Evolutionary conservation across 2,329 filamentous ascomycete species (phyloP).

Genomic region (Colletotrichum musae): DNA sequence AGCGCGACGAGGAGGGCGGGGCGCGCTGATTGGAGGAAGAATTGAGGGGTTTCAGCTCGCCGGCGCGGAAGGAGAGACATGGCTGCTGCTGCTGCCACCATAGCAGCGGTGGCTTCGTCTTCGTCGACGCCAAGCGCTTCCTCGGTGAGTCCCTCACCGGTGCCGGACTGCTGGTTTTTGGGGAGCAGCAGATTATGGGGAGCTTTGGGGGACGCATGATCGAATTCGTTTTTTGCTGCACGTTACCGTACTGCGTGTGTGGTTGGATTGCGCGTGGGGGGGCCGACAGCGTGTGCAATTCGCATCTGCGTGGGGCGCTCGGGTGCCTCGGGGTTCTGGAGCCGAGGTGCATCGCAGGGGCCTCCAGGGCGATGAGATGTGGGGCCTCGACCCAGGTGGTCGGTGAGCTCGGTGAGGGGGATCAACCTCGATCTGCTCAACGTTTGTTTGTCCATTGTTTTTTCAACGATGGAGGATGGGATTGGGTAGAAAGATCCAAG

Average conservation of each 20-base stretch:
- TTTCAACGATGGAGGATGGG: too few species aligned
- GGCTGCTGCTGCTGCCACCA: neutral
- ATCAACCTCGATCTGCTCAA: too few species aligned
- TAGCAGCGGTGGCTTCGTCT: neutral
- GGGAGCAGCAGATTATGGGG: constrained; percentile 15
- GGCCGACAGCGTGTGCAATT: too few species aligned
- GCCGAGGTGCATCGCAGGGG: too few species aligned
- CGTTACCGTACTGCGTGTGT: constrained; percentile 8
- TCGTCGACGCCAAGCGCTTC: neutral
- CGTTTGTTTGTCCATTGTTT: too few species aligned
- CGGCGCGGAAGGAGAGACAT: neutral
- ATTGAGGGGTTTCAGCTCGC: constrained; percentile 37
- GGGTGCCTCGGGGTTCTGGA: too few species aligned
- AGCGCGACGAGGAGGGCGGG: constrained; percentile 14
- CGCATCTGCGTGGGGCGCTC: too few species aligned
- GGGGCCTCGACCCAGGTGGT: too few species aligned
- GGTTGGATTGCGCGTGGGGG: neutral
- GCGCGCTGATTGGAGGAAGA: constrained; percentile 40
- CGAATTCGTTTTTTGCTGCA: neutral
- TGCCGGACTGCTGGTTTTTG: constrained; percentile 21
- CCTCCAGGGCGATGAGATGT: too few species aligned
- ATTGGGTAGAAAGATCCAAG: too few species aligned
- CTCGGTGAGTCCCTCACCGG: constrained; percentile 8
- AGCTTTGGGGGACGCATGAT: constrained; percentile 21
- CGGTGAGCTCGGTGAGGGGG: too few species aligned